A percentile compares a stretch with the other conserved stretches of the same genome.
Evolutionary conservation across 2,329 filamentous ascomycete genomes (phyloP).

Genomic region (Hypoxylon sp.): DNA sequence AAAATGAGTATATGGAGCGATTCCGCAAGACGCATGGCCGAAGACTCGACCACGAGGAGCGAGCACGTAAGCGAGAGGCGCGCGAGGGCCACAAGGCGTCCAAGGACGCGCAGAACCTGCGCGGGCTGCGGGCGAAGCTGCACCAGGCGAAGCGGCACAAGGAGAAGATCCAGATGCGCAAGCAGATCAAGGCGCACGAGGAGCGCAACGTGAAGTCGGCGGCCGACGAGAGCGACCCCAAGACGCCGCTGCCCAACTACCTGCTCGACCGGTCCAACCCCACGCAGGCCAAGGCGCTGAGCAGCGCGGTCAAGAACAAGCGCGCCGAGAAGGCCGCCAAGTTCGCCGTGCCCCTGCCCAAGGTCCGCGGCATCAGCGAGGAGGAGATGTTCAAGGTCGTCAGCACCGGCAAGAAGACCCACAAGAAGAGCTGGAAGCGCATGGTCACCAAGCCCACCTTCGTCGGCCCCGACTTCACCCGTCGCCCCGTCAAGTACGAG

Average conservation of each 20-base stretch:
- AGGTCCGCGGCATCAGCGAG: conserved; percentile 91
- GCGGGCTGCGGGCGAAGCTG: conserved; percentile 90
- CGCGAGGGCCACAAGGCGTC: conserved; percentile 89
- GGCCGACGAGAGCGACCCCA: conserved; percentile 78
- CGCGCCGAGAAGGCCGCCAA: conserved; percentile 91
- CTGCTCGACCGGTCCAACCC: conserved; percentile 83
- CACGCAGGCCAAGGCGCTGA: conserved; percentile 72
- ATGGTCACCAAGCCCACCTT: conserved; percentile 85
- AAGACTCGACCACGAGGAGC: conserved; percentile 72
- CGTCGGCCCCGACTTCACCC: conserved; percentile 90
- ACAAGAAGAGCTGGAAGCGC: conserved; percentile 79
- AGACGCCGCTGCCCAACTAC: conserved; percentile 88
- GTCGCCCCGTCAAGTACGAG: conserved; percentile 76
- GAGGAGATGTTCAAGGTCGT: conserved; percentile 99
- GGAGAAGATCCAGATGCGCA: conserved; percentile 98
- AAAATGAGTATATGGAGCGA: conserved; percentile 72
- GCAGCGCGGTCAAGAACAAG: conserved; percentile 94
- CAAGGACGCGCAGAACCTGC: conserved; percentile 90
- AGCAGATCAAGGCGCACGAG: conserved; percentile 93
- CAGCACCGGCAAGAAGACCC: conserved; percentile 93
- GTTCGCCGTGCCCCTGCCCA: conserved; percentile 90
- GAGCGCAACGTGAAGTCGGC: conserved; percentile 93
- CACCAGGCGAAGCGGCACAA: conserved; percentile 92
- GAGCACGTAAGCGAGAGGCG: conserved; percentile 83
- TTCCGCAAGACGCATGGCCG: conserved; percentile 39